Conservation (phyloP, 306 rosid species). For the Nissolia schottii region DNA sequence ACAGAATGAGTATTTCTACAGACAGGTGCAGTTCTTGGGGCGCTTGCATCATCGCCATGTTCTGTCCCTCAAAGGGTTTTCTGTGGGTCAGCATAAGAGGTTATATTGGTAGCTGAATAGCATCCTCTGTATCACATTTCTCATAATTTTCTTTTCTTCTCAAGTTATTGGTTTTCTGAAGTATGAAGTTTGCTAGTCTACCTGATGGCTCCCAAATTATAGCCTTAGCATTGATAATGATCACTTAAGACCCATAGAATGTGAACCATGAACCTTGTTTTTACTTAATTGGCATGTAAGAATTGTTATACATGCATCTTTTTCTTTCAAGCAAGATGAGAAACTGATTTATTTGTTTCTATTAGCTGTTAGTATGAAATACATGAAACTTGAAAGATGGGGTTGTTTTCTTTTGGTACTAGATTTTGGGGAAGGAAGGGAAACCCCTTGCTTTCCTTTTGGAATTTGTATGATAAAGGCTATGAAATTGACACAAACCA, state of each 20-base stretch:
- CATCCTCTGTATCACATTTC: neutral
- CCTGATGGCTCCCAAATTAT: no score
- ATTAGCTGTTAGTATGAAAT: neutral
- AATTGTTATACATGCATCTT: neutral
- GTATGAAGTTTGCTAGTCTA: neutral
- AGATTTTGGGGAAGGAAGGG: neutral
- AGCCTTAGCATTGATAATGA: neutral
- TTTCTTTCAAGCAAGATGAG: neutral
- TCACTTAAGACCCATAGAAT: neutral
- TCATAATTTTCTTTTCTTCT: neutral
- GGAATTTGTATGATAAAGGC: neutral
- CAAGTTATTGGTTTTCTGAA: neutral
- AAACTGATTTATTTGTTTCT: neutral
- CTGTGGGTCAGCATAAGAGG: slow-evolving; percentile 60
- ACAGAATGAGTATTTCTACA: slow-evolving; percentile 45
- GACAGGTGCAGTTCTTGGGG: slow-evolving; percentile 73
- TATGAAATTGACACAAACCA: neutral
- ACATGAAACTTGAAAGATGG: neutral
- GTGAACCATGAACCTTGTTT: neutral
- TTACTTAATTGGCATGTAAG: neutral
- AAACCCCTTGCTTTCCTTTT: neutral
- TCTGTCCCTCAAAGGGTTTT: slow-evolving; percentile 77
- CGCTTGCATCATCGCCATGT: slow-evolving; percentile 93
- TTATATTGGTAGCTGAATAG: slow-evolving; percentile 16
- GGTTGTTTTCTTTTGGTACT: neutral